These are phyloP conservation scores for Thymus mandschuricus DNA, from an alignment of 257 asterid genomes.

Conservation along the genomic window DNA sequence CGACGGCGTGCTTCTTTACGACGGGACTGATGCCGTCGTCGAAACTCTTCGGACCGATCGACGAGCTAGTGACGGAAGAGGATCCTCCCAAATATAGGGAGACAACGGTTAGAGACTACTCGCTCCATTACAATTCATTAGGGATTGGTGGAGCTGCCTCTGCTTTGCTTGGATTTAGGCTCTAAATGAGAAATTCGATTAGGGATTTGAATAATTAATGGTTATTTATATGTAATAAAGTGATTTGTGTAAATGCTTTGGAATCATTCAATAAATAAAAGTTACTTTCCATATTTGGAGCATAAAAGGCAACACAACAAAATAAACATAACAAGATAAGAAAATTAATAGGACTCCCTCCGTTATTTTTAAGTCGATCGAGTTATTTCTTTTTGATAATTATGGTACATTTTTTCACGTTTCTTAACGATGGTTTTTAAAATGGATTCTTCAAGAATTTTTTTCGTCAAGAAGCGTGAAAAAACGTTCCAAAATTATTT, in stretches of 20 bases:
- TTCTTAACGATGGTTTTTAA: no score
- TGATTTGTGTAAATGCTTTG: neutral
- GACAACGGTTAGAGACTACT: constrained; percentile 55
- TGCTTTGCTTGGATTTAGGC: constrained; percentile 47
- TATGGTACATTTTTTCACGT: no score
- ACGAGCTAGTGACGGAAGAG: constrained; percentile 48
- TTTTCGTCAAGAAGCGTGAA: no score
- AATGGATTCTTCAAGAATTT: no score
- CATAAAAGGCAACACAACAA: no score
- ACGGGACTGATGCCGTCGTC: constrained; percentile 45
- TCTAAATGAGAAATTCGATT: constrained; percentile 10
- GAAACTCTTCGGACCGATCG: constrained; percentile 55
- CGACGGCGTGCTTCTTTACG: constrained; percentile 55
- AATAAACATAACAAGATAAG: no score
- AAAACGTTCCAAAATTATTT: no score
- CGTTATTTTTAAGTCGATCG: no score
- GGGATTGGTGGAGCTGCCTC: constrained; percentile 53
- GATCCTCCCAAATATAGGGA: constrained; percentile 48
- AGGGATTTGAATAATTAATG: neutral
- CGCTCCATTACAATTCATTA: constrained; percentile 41
- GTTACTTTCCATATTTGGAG: no score
- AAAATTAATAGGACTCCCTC: no score
- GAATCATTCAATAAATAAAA: no score
- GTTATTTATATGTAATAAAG: neutral
- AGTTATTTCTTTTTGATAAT: no score